Evolutionary conservation across 2,329 filamentous ascomycete genomes (phyloP).

Genomic region (Monosporascus sp.): DNA sequence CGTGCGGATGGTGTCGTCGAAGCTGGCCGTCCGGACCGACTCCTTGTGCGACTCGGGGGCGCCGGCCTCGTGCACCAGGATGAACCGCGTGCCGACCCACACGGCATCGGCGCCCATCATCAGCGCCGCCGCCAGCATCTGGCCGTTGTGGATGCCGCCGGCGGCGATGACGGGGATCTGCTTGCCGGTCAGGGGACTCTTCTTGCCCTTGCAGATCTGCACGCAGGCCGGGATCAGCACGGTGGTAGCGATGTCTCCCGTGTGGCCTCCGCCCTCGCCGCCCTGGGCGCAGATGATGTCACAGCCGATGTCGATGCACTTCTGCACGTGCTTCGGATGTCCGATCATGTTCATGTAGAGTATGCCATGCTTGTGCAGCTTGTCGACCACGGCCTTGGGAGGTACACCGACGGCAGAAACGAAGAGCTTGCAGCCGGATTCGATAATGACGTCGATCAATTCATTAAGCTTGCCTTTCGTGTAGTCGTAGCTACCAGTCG

Average conservation of each 20-base stretch:
- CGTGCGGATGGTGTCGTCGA: slow-evolving; percentile 93
- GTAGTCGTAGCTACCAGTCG: slow-evolving; percentile 79
- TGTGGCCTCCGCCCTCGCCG: slow-evolving; percentile 95
- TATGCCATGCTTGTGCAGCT: slow-evolving; percentile 79
- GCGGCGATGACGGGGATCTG: slow-evolving; percentile 91
- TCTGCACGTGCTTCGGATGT: slow-evolving; percentile 97
- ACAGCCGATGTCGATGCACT: slow-evolving; percentile 85
- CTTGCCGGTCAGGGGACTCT: slow-evolving; percentile 78
- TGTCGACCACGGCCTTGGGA: slow-evolving; percentile 81
- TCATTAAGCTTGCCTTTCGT: slow-evolving; percentile 97
- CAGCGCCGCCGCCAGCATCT: slow-evolving; percentile 80
- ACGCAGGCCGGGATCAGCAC: slow-evolving; percentile 91
- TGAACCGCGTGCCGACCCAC: slow-evolving; percentile 96
- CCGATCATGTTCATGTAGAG: slow-evolving; percentile 99
- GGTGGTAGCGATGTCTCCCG: slow-evolving; percentile 86
- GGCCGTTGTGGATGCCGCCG: slow-evolving; percentile 89
- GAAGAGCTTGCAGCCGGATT: slow-evolving; percentile 85
- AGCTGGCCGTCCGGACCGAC: slow-evolving; percentile 82
- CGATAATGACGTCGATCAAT: slow-evolving; percentile 87
- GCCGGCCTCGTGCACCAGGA: slow-evolving; percentile 89
- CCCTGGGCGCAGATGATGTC: slow-evolving; percentile 99
- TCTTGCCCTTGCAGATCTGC: slow-evolving; percentile 72
- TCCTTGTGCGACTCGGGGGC: slow-evolving; percentile 93
- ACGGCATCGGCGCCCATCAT: slow-evolving; percentile 90
- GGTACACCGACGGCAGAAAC: slow-evolving; percentile 95